Base-by-base conservation (phyloP, 768 basidiomycete genomes). In the Agaricus subrufescens region DNA sequence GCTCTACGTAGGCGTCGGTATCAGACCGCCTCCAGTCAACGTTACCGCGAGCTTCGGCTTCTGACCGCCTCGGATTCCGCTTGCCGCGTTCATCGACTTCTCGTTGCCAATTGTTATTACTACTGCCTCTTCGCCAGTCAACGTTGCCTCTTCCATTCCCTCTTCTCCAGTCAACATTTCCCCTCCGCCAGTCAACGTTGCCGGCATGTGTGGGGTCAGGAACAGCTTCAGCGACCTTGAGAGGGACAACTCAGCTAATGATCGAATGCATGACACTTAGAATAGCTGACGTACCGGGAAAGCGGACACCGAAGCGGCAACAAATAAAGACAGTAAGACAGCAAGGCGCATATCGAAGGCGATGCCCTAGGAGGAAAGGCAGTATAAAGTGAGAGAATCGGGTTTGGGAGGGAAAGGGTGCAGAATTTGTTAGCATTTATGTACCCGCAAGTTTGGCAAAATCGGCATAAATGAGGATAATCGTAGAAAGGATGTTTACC, bases 261-360 rank as follows among this genome's bases (percentile, higher is more conserved):
- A 38, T 15, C 29, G 47, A 39, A 58, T 8, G 11, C 11, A 11
- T 34, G 40, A 59, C 46, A 15, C 25, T 14, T 37, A 11, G 11
- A 11, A 25, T 58, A 38, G 38, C 47, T 43, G 43, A 70, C 72
- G 54, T 61, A 76, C 74, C 56, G 77, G 76, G 48, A 71, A 62
- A 60, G 75, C 71, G 57, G 68, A 67, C 57, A 65, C 69, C 53
- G 67, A 65, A 45, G 66, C 60, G 30, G 70, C 60, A 54, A 74
- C 62, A 58, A 73, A 59, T 57, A 74, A 55, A 34, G 69, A 67
- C 46, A 77, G 54, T 40, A 72, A 50, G 48, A 69, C 60, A 47
- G 74, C 60, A 55, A 71, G 71, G 60, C 67, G 71, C 63, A 68
- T 63, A 57, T 59, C 67, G 59, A 55, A 56, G 34, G 60, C 34